These are phyloP conservation scores for Pseudotsuga menziesii DNA, from an alignment of 75 land plant genomes.

Conservation along the genomic window DNA sequence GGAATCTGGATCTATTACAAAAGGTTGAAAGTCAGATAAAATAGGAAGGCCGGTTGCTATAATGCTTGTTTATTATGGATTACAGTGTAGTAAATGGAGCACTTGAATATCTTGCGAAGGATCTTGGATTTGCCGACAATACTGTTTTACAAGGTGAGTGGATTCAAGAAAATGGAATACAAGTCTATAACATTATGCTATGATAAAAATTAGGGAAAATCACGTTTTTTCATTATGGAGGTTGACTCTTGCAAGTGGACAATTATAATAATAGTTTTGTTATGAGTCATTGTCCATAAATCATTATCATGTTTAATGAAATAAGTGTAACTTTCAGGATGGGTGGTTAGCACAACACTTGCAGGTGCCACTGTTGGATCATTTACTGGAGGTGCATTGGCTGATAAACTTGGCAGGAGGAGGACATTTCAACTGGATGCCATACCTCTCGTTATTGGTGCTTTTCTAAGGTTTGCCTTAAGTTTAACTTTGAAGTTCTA, in stretches of 20 bases:
- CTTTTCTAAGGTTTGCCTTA: constrained; percentile 73
- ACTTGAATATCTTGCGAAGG: constrained; percentile 76
- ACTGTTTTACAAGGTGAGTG: constrained; percentile 72
- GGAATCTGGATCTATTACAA: background rate
- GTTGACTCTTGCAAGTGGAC: too few relatives aligned
- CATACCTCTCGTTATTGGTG: constrained; percentile 81
- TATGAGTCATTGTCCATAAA: background rate
- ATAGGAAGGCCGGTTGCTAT: background rate
- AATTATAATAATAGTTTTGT: too few relatives aligned
- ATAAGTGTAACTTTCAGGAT: constrained; percentile 36
- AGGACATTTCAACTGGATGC: constrained; percentile 88
- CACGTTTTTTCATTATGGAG: too few relatives aligned
- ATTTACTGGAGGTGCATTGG: constrained; percentile 89
- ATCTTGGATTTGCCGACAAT: constrained; percentile 67
- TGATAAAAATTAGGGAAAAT: too few relatives aligned
- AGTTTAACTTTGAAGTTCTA: too few relatives aligned
- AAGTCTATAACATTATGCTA: too few relatives aligned
- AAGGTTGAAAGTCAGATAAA: background rate
- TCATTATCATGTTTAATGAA: background rate
- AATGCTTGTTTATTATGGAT: constrained; percentile 8
- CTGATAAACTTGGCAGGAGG: constrained; percentile 90
- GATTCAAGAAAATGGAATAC: background rate
- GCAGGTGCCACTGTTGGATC: constrained; percentile 97
- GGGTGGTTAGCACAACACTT: constrained; percentile 91
- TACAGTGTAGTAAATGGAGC: constrained; percentile 96